phyloP scores from a whole-genome alignment of 2,329 filamentous ascomycete species.

The Calonectria leucothoes region DNA sequence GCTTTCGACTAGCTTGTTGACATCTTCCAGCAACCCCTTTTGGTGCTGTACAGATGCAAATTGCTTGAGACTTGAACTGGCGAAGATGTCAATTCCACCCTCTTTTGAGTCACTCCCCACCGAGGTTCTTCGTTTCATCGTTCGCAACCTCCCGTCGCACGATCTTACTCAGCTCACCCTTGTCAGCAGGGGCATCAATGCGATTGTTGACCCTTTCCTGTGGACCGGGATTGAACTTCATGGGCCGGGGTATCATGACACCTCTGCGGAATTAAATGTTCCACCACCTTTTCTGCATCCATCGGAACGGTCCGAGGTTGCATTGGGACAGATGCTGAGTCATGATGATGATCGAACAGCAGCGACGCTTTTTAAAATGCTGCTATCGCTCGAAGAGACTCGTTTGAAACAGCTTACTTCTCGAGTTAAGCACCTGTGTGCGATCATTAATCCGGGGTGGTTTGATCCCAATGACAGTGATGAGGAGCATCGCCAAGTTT shows the following conservation, averaged over 20 bases:
- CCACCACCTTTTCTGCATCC: constrained; percentile 16
- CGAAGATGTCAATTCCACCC: background rate
- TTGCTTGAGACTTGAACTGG: background rate
- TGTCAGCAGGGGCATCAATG: constrained; percentile 13
- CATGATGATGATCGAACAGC: background rate
- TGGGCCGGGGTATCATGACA: constrained; percentile 15
- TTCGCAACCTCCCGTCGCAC: background rate
- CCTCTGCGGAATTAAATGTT: background rate
- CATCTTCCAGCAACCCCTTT: background rate
- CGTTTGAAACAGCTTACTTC: background rate
- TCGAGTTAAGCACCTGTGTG: constrained; percentile 12
- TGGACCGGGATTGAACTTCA: constrained; percentile 33
- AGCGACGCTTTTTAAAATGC: constrained; percentile 6
- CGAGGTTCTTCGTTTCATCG: background rate
- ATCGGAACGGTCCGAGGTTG: background rate
- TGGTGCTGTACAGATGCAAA: background rate
- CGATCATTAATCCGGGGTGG: background rate
- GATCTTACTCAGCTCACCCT: background rate
- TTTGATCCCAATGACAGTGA: background rate
- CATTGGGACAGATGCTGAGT: background rate
- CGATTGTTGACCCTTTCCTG: constrained; percentile 7
- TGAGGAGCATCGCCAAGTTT: background rate
- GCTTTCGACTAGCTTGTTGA: too few relatives aligned
- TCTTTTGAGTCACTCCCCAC: background rate
- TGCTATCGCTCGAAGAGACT: background rate